Percentiles rank a stretch among this genome's conserved stretches.
These are phyloP conservation scores for Calocera cornea DNA, from an alignment of 768 basidiomycete genomes.

Conservation along the genomic window DNA sequence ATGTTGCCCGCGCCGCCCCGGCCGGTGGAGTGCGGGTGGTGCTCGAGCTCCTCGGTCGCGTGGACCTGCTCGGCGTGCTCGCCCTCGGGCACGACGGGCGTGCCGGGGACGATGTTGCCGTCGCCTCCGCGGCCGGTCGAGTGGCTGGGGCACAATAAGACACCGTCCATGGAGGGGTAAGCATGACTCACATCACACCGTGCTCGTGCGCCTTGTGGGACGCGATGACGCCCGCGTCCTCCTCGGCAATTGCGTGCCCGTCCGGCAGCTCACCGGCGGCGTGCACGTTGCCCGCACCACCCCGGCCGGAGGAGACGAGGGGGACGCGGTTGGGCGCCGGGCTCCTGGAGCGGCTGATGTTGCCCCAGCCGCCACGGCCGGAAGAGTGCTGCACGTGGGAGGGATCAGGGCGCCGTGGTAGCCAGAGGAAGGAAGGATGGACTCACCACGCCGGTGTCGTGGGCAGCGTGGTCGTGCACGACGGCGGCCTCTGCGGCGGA, in stretches of 20 bases:
- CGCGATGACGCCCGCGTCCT: neutral
- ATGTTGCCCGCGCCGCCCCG: slow-evolving; percentile 58
- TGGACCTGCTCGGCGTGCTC: slow-evolving; percentile 8
- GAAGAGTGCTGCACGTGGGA: slow-evolving; percentile 20
- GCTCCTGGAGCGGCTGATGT: slow-evolving; percentile 17
- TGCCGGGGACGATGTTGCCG: slow-evolving; percentile 7
- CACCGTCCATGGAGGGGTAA: neutral
- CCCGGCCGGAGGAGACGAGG: neutral
- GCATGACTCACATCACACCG: neutral
- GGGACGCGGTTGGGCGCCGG: neutral
- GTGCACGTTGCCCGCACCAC: neutral
- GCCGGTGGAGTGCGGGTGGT: slow-evolving; percentile 37
- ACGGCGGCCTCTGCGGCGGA: slow-evolving; percentile 15
- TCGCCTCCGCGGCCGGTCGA: neutral
- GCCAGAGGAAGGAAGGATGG: neutral
- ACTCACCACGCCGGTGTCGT: neutral
- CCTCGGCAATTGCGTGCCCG: neutral
- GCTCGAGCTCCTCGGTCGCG: slow-evolving; percentile 17
- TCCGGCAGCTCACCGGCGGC: neutral
- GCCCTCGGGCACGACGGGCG: slow-evolving; percentile 14
- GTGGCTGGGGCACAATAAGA: neutral
- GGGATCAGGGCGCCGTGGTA: slow-evolving; percentile 20
- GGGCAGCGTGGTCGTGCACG: neutral
- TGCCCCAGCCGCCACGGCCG: slow-evolving; percentile 25
- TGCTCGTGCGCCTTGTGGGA: neutral